Percentiles rank a stretch among this genome's conserved stretches.
These are phyloP conservation scores for Erodium moschatum DNA, from an alignment of 441 rosid genomes.

Conservation along the genomic window DNA sequence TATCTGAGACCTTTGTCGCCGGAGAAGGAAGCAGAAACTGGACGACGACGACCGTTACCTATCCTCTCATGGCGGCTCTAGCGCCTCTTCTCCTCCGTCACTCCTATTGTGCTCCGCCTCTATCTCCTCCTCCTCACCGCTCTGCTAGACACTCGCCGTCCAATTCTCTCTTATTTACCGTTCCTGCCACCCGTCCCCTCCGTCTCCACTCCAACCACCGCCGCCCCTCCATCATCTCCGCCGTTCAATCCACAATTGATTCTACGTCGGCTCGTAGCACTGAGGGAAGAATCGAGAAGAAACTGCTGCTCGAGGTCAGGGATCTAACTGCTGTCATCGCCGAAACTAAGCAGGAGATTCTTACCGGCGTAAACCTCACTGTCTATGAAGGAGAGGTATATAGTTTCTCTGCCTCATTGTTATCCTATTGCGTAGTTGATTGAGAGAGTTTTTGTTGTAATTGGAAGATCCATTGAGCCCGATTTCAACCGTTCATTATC, in stretches of 20 bases:
- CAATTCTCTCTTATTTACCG: slow-evolving; percentile 19
- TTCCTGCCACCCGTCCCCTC: slow-evolving; percentile 22
- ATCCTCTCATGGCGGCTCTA: too few relatives aligned
- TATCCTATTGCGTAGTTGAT: neutral
- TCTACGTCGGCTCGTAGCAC: slow-evolving; percentile 23
- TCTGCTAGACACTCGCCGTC: slow-evolving; percentile 17
- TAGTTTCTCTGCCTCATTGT: neutral
- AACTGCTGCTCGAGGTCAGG: slow-evolving; percentile 64
- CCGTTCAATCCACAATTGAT: slow-evolving; percentile 30
- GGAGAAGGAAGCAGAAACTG: too few relatives aligned
- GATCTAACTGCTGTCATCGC: slow-evolving; percentile 68
- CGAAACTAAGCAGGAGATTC: slow-evolving; percentile 71
- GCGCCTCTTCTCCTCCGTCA: too few relatives aligned
- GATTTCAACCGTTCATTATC: neutral
- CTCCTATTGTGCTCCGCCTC: neutral
- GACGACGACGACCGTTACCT: too few relatives aligned
- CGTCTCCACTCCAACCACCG: slow-evolving; percentile 12
- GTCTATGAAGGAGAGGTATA: slow-evolving; percentile 77
- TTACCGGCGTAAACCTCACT: slow-evolving; percentile 63
- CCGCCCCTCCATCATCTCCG: slow-evolving; percentile 12
- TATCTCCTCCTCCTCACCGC: neutral
- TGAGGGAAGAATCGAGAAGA: slow-evolving; percentile 24
- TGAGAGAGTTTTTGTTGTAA: neutral
- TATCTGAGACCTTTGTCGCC: too few relatives aligned
- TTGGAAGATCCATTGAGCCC: neutral